Conservation (phyloP, 2,329 filamentous ascomycete genomes). For the Arthroderma sp. region DNA sequence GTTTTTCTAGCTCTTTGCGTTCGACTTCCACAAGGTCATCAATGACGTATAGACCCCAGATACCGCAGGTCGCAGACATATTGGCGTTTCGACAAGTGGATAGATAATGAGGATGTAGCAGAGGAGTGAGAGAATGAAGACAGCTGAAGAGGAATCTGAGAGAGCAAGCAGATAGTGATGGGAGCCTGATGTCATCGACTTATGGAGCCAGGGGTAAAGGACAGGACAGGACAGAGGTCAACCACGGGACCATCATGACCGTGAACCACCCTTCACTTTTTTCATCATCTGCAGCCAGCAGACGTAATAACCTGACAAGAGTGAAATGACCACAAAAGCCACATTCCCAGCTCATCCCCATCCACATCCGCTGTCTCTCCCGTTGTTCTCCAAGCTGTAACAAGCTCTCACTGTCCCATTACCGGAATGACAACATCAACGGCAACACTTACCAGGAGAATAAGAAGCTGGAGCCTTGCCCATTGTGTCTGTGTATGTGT, state of each 20-base stretch:
- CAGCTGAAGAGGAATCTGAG: neutral
- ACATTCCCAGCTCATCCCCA: neutral
- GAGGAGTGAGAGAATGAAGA: neutral
- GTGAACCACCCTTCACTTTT: neutral
- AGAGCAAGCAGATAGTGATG: neutral
- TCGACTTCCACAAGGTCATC: slow-evolving; percentile 3
- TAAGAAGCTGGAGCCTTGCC: slow-evolving; percentile 32
- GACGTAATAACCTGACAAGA: neutral
- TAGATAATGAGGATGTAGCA: neutral
- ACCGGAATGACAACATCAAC: neutral
- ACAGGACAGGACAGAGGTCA: neutral
- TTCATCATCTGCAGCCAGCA: neutral
- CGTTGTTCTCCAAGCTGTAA: neutral
- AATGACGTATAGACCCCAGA: neutral
- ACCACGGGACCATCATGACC: neutral
- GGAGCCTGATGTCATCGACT: neutral
- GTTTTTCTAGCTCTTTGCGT: slow-evolving; percentile 7
- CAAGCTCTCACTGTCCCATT: neutral
- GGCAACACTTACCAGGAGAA: slow-evolving; percentile 34
- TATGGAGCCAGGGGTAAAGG: neutral
- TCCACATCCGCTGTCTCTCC: neutral
- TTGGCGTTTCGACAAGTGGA: neutral
- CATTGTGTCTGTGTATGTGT: slow-evolving; percentile 23
- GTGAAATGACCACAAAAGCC: neutral
- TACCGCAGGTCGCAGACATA: neutral